Evolutionary conservation across 2,329 filamentous ascomycete genomes (phyloP).

Genomic region (Chaetomium olivaceum): DNA sequence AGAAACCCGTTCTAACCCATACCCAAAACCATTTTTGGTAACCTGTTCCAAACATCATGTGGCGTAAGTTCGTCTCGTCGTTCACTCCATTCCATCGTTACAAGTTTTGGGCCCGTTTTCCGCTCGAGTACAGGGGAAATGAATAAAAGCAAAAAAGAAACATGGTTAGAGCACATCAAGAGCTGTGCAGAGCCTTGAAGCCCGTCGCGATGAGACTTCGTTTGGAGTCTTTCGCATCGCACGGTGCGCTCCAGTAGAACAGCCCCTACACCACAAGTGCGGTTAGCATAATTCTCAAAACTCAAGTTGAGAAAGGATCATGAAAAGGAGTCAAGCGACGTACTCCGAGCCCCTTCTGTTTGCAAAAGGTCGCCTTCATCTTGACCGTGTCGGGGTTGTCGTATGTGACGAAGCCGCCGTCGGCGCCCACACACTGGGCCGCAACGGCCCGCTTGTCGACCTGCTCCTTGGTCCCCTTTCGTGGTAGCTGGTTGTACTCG

Average conservation of each 20-base stretch:
- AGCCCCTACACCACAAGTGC: slow-evolving; percentile 56
- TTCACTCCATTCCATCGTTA: not conserved
- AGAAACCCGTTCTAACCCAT: not conserved
- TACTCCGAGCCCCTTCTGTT: slow-evolving; percentile 67
- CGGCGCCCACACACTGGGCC: slow-evolving; percentile 70
- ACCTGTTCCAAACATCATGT: slow-evolving; percentile 1
- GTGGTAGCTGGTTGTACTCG: slow-evolving; percentile 71
- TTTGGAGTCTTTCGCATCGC: slow-evolving; percentile 61
- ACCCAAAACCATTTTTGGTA: not conserved
- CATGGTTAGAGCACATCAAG: slow-evolving; percentile 33
- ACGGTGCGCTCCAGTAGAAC: slow-evolving; percentile 81
- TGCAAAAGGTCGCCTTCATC: slow-evolving; percentile 73
- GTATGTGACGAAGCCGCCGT: slow-evolving; percentile 77
- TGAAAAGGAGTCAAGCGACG: slow-evolving; percentile 34
- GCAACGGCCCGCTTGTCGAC: slow-evolving; percentile 68
- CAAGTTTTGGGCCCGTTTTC: not conserved
- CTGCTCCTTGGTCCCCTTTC: slow-evolving; percentile 61
- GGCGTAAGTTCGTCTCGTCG: not conserved
- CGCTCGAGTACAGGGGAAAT: not conserved
- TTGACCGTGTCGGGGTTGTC: slow-evolving; percentile 76
- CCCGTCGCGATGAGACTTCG: slow-evolving; percentile 60
- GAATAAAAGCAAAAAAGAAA: not conserved
- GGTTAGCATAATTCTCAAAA: slow-evolving; percentile 17
- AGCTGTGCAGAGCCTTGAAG: slow-evolving; percentile 58
- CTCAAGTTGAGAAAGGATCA: not conserved